These are phyloP conservation scores for Calonectria henricotiae DNA, from an alignment of 2,329 filamentous ascomycete genomes.

Conservation along the genomic window DNA sequence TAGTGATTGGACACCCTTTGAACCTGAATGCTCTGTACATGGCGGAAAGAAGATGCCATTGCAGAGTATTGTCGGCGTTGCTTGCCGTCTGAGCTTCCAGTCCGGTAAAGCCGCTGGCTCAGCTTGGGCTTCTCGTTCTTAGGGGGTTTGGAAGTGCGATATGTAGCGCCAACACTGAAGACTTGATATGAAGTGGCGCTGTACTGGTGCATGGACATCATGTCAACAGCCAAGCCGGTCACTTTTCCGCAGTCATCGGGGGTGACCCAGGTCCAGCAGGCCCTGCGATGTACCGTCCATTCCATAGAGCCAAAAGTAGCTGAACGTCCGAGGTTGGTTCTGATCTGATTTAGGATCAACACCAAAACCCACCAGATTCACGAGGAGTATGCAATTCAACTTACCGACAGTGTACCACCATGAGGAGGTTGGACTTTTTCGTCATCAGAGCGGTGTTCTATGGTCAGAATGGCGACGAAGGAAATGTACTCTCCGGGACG, in stretches of 20 bases:
- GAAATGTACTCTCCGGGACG: constrained; percentile 7
- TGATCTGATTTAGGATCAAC: neutral
- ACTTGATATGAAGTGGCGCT: constrained; percentile 7
- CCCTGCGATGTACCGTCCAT: neutral
- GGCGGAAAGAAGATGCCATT: constrained; percentile 10
- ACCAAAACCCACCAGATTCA: neutral
- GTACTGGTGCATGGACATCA: constrained; percentile 20
- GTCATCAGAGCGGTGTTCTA: constrained; percentile 9
- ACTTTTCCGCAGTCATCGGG: constrained; percentile 26
- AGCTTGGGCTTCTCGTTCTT: constrained; percentile 4
- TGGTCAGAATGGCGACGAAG: constrained; percentile 9
- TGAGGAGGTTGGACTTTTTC: constrained; percentile 6
- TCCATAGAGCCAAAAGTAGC: constrained; percentile 23
- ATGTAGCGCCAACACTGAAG: constrained; percentile 19
- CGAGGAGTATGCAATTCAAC: neutral
- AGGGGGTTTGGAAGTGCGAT: neutral
- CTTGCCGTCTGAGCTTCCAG: neutral
- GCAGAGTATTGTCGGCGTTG: constrained; percentile 10
- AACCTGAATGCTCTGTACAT: constrained; percentile 23
- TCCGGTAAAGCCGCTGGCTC: constrained; percentile 9
- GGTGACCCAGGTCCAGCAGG: constrained; percentile 30
- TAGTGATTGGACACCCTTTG: neutral
- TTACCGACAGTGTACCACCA: constrained; percentile 14
- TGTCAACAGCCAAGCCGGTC: constrained; percentile 28
- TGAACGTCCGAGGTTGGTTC: constrained; percentile 28